These are phyloP conservation scores for Oryza glaberrima DNA, from an alignment of 176 grass and related monocot genomes.

Conservation along the genomic window DNA sequence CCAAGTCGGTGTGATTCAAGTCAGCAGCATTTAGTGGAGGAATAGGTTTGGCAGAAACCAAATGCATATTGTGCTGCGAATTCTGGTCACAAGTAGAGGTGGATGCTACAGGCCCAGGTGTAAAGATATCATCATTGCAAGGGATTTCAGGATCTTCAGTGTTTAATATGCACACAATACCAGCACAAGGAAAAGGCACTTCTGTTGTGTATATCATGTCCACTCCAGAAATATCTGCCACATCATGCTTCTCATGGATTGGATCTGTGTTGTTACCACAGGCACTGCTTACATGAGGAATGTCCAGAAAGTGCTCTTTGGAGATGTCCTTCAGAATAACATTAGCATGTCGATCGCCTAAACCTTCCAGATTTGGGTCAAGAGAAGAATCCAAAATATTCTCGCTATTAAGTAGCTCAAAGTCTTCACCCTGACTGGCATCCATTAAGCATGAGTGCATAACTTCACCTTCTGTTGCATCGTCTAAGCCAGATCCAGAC, in stretches of 20 bases:
- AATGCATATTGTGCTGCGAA: conserved; percentile 16
- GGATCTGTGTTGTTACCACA: conserved; percentile 23
- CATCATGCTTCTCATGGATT: conserved; percentile 26
- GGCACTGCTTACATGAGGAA: conserved; percentile 5
- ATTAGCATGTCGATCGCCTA: conserved; percentile 17
- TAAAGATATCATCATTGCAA: conserved; percentile 43
- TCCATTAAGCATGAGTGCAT: conserved; percentile 38
- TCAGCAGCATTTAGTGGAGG: conserved; percentile 29
- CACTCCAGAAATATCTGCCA: conserved; percentile 29
- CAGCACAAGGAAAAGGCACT: conserved; percentile 35
- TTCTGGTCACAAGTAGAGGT: conserved; percentile 20
- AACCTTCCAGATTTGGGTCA: conserved; percentile 25
- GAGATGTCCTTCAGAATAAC: conserved; percentile 13
- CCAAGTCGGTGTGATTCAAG: conserved; percentile 9
- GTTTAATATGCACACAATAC: conserved; percentile 43
- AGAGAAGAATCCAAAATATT: conserved; percentile 31
- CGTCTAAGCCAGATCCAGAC: conserved; percentile 32
- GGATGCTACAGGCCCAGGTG: conserved; percentile 36
- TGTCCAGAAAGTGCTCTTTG: background rate
- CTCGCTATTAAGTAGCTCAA: conserved; percentile 33
- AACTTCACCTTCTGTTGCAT: conserved; percentile 36
- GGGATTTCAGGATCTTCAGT: conserved; percentile 56
- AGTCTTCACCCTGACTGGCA: conserved; percentile 33
- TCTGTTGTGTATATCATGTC: conserved; percentile 23
- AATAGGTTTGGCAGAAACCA: conserved; percentile 24